A percentile compares a stretch with the other conserved stretches of the same genome.
phyloP scores from a whole-genome alignment of 768 basidiomycete genomes.

The Auricularia heimuer region DNA sequence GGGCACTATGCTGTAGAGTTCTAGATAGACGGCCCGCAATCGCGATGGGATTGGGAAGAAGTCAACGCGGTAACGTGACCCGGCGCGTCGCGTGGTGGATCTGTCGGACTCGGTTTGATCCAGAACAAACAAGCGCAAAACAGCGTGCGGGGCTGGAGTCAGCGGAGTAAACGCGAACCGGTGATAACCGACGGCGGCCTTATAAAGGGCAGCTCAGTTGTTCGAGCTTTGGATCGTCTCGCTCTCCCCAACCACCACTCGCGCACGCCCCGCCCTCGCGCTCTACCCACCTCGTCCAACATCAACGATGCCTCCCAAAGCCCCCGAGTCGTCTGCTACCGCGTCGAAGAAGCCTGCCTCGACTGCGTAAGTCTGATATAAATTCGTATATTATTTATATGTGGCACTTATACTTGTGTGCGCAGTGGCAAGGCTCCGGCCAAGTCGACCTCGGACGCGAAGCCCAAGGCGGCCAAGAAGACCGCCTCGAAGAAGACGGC shows the following conservation, averaged over 20 bases:
- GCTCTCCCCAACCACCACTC: neutral
- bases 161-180: neutral
- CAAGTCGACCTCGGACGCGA: constrained; percentile 43
- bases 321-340: constrained; percentile 18
- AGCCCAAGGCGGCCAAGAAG: constrained; percentile 46
- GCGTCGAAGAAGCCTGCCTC: constrained; percentile 36
- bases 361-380: constrained; percentile 38
- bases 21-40: neutral
- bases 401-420: constrained; percentile 22
- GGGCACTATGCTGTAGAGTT: constrained; percentile 6
- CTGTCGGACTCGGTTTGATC: neutral
- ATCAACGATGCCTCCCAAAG: constrained; percentile 1
- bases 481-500: constrained; percentile 27
- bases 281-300: neutral
- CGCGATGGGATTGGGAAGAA: too few species aligned
- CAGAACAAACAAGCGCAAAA: neutral
- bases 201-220: neutral
- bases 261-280: neutral
- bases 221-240: neutral
- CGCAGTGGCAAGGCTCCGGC: constrained; percentile 29
- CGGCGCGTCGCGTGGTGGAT: too few species aligned
- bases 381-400: constrained; percentile 35
- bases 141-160: neutral
- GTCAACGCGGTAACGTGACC: too few species aligned
- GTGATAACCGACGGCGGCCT: neutral